phyloP scores from a whole-genome alignment of 495 filamentous ascomycete species.

The Cercophora scortea region DNA sequence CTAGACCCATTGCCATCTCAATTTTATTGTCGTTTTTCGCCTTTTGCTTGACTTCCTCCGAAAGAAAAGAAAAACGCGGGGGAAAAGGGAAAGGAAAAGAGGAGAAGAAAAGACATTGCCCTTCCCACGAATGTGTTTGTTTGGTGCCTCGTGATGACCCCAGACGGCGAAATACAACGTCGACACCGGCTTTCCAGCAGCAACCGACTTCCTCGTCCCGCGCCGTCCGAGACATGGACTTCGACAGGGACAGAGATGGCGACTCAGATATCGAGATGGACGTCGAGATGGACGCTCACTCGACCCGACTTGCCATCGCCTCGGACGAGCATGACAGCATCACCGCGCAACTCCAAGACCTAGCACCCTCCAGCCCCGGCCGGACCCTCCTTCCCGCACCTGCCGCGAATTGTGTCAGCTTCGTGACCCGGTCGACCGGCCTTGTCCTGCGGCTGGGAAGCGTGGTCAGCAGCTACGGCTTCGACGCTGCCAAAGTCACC shows the following conservation, averaged over 20 bases:
- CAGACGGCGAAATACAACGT: neutral
- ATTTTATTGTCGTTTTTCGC: neutral
- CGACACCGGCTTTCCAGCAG: neutral
- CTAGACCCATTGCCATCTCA: neutral
- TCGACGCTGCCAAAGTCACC: slow-evolving; percentile 59
- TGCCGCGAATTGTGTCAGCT: slow-evolving; percentile 60
- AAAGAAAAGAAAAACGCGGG: too few relatives aligned
- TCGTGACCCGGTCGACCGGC: slow-evolving; percentile 61
- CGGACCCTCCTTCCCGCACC: slow-evolving; percentile 58
- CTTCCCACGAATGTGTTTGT: neutral
- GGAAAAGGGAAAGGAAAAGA: too few relatives aligned
- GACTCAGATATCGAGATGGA: neutral
- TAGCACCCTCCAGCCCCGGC: slow-evolving; percentile 26
- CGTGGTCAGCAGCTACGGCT: slow-evolving; percentile 53
- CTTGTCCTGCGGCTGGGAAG: slow-evolving; percentile 64
- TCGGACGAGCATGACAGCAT: slow-evolving; percentile 5
- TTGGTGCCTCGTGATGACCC: neutral
- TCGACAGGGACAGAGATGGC: neutral
- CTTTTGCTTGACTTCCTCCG: neutral
- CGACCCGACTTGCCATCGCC: slow-evolving; percentile 2
- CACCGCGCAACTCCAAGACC: slow-evolving; percentile 9
- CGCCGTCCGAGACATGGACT: slow-evolving; percentile 1
- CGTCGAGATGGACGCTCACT: neutral
- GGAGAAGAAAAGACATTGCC: neutral
- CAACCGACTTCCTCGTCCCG: neutral